Conservation (phyloP, 345 rosid genomes). For the Dipteronia sinensis region DNA sequence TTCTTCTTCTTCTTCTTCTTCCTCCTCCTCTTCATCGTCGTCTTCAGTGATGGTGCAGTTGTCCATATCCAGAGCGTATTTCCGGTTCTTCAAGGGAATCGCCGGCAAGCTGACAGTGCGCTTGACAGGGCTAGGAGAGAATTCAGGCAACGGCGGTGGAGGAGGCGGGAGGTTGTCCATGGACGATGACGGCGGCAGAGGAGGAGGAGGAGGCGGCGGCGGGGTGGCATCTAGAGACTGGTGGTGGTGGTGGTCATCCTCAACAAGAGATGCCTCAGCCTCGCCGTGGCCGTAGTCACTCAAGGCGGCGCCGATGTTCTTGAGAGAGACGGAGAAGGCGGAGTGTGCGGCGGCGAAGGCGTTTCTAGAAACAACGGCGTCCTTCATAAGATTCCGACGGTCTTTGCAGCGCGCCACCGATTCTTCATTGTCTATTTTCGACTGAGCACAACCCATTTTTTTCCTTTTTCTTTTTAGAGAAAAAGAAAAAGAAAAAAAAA, state of each 20-base stretch:
- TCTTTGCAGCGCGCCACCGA: conserved; percentile 85
- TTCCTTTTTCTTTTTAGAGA: background rate
- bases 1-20: conserved; percentile 50
- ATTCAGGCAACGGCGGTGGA: conserved; percentile 80
- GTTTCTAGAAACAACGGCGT: conserved; percentile 77
- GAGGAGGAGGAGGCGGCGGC: conserved; percentile 61
- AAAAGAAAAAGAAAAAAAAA: too few relatives aligned
- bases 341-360: conserved; percentile 84
- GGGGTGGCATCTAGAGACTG: conserved; percentile 41
- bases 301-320: conserved; percentile 88
- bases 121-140: conserved; percentile 81
- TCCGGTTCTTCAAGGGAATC: conserved; percentile 35
- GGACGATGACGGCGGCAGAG: conserved; percentile 48
- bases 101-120: conserved; percentile 72
- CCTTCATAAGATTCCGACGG: conserved; percentile 75
- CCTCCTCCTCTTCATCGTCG: conserved; percentile 54
- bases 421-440: conserved; percentile 84
- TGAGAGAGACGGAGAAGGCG: conserved; percentile 68
- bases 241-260: conserved; percentile 25
- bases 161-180: conserved; percentile 67
- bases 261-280: conserved; percentile 36
- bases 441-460: conserved; percentile 90
- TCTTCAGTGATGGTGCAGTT: conserved; percentile 45
- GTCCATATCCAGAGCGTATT: conserved; percentile 31
- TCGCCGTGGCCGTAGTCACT: conserved; percentile 92